Evolutionary conservation across 2,329 filamentous ascomycete species (phyloP).

Genomic region (Didymella exigua): DNA sequence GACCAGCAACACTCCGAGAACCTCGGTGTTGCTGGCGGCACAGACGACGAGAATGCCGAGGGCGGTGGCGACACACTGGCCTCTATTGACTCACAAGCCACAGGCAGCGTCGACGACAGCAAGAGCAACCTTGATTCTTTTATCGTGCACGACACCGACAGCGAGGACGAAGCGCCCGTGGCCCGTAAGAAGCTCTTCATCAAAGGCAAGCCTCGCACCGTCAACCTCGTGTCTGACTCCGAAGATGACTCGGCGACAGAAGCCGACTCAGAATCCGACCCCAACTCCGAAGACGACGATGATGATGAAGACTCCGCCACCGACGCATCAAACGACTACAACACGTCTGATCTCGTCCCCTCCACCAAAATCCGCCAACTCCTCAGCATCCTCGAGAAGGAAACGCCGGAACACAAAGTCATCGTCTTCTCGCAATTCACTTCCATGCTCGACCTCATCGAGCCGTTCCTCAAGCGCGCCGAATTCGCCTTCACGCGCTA

Average conservation of each 20-base stretch:
- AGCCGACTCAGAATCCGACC: constrained; percentile 50
- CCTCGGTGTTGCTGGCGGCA: constrained; percentile 80
- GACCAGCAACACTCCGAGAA: constrained; percentile 64
- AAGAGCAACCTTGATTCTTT: constrained; percentile 45
- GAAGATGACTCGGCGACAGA: constrained; percentile 47
- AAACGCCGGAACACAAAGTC: constrained; percentile 85
- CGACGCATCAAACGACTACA: constrained; percentile 49
- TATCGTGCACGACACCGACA: constrained; percentile 46
- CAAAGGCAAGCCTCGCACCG: constrained; percentile 55
- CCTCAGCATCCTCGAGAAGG: constrained; percentile 77
- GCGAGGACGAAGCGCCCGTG: constrained; percentile 47
- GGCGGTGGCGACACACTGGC: constrained; percentile 81
- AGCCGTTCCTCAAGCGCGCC: constrained; percentile 81
- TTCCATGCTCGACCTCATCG: constrained; percentile 94
- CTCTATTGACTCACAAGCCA: constrained; percentile 72
- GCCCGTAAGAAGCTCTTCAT: constrained; percentile 30
- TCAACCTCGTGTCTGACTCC: constrained; percentile 60
- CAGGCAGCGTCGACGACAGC: constrained; percentile 60
- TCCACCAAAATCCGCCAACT: constrained; percentile 94
- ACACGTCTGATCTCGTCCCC: constrained; percentile 59
- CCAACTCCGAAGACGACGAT: constrained; percentile 48
- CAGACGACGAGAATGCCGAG: constrained; percentile 86
- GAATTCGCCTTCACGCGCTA: constrained; percentile 85
- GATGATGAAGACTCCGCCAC: constrained; percentile 52
- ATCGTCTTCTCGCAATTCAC: constrained; percentile 99